Percentiles rank a stretch among this genome's conserved stretches.
phyloP scores from a whole-genome alignment of 129 eudicot species.

The Saposhnikovia divaricata region DNA sequence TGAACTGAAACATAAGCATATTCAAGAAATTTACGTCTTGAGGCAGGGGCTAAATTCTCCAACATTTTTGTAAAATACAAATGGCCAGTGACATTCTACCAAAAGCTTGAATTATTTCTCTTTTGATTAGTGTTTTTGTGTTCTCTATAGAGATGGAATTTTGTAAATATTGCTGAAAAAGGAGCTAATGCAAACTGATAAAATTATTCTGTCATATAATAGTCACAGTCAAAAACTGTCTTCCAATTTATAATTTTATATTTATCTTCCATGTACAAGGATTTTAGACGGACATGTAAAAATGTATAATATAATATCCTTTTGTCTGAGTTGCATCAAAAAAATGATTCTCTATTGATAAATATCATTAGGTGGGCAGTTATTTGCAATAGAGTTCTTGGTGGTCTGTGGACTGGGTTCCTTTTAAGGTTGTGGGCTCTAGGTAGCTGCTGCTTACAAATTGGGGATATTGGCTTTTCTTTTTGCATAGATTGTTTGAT shows the following conservation, averaged over 20 bases:
- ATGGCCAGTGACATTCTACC: neutral
- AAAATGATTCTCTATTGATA: neutral
- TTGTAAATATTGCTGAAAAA: neutral
- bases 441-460: neutral
- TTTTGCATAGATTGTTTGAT: neutral
- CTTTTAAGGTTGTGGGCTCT: neutral
- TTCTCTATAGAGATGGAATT: neutral
- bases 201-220: neutral
- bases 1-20: neutral
- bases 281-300: neutral
- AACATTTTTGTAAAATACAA: neutral
- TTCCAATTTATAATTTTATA: neutral
- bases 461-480: neutral
- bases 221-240: neutral
- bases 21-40: neutral
- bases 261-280: neutral
- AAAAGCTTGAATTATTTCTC: neutral
- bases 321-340: neutral
- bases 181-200: neutral
- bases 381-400: neutral
- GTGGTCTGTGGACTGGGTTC: neutral
- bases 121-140: neutral
- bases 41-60: neutral
- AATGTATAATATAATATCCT: neutral
- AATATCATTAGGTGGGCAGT: neutral